phyloP scores from a whole-genome alignment of 108 stramenopile genomes.

The Conticribra weissflogii region DNA sequence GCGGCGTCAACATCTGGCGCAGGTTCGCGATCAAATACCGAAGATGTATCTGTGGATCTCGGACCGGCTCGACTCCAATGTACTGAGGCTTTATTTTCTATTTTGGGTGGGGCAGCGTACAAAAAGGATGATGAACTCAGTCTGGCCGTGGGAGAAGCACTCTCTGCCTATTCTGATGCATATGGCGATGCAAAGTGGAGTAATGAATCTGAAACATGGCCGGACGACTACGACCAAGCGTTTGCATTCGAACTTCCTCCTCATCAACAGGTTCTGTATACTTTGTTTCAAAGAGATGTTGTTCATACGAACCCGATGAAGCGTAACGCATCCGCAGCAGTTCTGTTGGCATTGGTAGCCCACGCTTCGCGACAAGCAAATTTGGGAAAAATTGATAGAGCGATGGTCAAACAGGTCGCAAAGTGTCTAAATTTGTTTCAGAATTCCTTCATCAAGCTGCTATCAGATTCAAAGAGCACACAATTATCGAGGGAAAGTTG shows the following conservation, averaged over 20 bases:
- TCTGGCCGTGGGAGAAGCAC: slow-evolving; percentile 75
- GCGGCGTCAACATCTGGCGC: slow-evolving; percentile 63
- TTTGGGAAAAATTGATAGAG: slow-evolving; percentile 16
- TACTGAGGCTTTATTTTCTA: slow-evolving; percentile 60
- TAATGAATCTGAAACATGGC: slow-evolving; percentile 26
- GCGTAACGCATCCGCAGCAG: slow-evolving; percentile 64
- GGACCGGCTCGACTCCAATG: slow-evolving; percentile 56
- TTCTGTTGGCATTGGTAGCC: slow-evolving; percentile 69
- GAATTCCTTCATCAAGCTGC: slow-evolving; percentile 66
- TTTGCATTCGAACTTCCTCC: slow-evolving; percentile 67
- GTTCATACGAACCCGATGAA: slow-evolving; percentile 62
- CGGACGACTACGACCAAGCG: slow-evolving; percentile 51
- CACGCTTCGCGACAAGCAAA: slow-evolving; percentile 57
- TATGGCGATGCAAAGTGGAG: slow-evolving; percentile 46
- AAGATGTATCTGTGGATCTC: slow-evolving; percentile 30
- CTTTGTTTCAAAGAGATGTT: slow-evolving; percentile 53
- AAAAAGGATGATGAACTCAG: slow-evolving; percentile 80
- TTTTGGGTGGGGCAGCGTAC: slow-evolving; percentile 70
- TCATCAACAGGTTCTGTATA: slow-evolving; percentile 70
- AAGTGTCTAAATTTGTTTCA: slow-evolving; percentile 61
- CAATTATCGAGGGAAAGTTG: slow-evolving; percentile 83
- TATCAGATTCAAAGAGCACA: slow-evolving; percentile 79
- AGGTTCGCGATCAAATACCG: slow-evolving; percentile 12
- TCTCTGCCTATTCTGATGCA: slow-evolving; percentile 65
- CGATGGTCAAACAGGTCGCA: slow-evolving; percentile 48